Percentiles rank a stretch among this genome's conserved stretches.
These are phyloP conservation scores for Boletus tomentosulus DNA, from an alignment of 768 basidiomycete species.

Conservation along the genomic window DNA sequence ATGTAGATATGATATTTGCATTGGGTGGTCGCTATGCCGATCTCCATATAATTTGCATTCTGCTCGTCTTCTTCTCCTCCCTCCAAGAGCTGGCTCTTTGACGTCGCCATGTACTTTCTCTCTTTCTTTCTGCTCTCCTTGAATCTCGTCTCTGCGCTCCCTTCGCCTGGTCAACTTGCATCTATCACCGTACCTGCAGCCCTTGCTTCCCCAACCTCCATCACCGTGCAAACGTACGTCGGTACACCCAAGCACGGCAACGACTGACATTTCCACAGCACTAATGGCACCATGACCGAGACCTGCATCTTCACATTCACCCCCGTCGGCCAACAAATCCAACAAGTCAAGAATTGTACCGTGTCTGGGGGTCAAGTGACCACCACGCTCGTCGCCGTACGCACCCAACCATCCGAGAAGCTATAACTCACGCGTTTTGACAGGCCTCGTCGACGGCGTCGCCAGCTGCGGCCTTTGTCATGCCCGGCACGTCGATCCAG, in stretches of 20 bases:
- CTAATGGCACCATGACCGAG: constrained; percentile 48
- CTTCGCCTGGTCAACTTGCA: constrained; percentile 22
- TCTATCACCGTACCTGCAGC: constrained; percentile 19
- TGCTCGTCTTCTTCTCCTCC: background rate
- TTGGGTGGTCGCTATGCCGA: constrained; percentile 20
- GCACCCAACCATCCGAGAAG: constrained; percentile 7
- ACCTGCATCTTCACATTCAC: constrained; percentile 59
- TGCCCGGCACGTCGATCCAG: constrained; percentile 70
- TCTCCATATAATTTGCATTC: constrained; percentile 1
- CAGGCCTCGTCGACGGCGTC: constrained; percentile 28
- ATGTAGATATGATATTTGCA: background rate
- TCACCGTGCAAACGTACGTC: constrained; percentile 41
- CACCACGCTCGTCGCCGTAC: constrained; percentile 12
- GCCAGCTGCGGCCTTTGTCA: constrained; percentile 42
- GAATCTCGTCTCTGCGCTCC: constrained; percentile 26
- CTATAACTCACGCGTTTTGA: background rate
- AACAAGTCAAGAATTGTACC: constrained; percentile 53
- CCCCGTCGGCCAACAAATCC: constrained; percentile 48
- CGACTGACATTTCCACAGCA: constrained; percentile 27
- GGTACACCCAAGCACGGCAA: background rate
- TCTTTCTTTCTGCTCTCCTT: constrained; percentile 24
- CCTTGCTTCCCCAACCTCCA: constrained; percentile 31
- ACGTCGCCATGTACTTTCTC: constrained; percentile 23
- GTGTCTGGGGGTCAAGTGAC: constrained; percentile 22
- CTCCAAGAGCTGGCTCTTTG: constrained; percentile 38